Conservation (phyloP, 176 grass and related monocot genomes). For the Pharus latifolius region DNA sequence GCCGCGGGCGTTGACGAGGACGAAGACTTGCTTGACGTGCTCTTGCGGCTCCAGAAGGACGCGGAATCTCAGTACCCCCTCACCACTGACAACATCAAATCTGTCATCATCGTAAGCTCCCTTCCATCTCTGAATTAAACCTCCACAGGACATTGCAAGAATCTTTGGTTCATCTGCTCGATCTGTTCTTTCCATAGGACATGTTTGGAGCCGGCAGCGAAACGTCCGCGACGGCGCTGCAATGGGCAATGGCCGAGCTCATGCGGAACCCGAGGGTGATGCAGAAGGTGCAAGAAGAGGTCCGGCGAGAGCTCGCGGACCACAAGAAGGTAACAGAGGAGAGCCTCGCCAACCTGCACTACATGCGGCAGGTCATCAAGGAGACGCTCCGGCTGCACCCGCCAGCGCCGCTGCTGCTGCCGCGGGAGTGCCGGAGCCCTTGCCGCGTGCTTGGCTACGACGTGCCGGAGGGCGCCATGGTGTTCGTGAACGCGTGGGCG, state of each 20-base stretch:
- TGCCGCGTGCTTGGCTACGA: constrained; percentile 28
- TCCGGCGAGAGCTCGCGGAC: constrained; percentile 3
- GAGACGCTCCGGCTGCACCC: constrained; percentile 48
- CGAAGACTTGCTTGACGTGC: constrained; percentile 14
- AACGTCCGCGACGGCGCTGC: constrained; percentile 21
- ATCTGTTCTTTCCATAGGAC: constrained; percentile 10
- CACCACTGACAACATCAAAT: constrained; percentile 48
- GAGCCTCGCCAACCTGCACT: neutral
- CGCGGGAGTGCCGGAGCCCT: neutral
- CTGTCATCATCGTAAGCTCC: constrained; percentile 28
- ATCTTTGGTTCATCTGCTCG: neutral
- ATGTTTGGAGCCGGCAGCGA: constrained; percentile 39
- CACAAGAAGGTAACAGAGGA: neutral
- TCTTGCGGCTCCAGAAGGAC: constrained; percentile 40
- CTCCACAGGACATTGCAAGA: neutral
- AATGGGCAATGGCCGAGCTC: constrained; percentile 44
- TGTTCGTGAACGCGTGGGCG: constrained; percentile 50
- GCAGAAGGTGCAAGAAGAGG: constrained; percentile 29
- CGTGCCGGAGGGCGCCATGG: constrained; percentile 13
- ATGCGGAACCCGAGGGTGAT: constrained; percentile 8
- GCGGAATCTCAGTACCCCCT: constrained; percentile 15
- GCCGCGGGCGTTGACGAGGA: neutral
- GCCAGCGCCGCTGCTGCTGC: constrained; percentile 26
- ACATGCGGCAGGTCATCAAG: constrained; percentile 31
- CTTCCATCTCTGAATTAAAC: neutral